These are phyloP conservation scores for Neocatenulostroma microsporum DNA, from an alignment of 2,329 filamentous ascomycete genomes.

Conservation along the genomic window DNA sequence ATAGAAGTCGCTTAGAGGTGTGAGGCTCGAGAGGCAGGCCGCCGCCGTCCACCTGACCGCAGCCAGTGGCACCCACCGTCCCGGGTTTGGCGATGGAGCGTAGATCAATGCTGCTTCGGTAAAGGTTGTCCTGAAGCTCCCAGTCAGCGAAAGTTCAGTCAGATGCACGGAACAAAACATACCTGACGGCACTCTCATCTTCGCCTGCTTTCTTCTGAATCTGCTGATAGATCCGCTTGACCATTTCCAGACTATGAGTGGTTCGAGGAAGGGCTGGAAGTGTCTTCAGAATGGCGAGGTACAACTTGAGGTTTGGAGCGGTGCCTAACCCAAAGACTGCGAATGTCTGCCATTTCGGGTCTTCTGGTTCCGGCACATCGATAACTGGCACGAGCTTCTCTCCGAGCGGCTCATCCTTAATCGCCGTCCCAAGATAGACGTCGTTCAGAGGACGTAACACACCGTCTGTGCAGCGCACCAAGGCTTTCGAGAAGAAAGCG, in stretches of 20 bases:
- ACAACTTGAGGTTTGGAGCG: not conserved
- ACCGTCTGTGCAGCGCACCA: not conserved
- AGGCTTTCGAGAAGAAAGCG: not conserved
- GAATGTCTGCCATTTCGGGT: not conserved
- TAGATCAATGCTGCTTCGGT: not conserved
- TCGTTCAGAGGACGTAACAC: not conserved
- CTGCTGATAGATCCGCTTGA: not conserved
- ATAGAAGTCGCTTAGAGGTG: not conserved
- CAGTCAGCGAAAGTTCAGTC: not conserved
- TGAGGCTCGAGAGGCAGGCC: not conserved
- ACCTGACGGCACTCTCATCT: not conserved
- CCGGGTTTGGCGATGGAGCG: not conserved
- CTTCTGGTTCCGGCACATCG: not conserved
- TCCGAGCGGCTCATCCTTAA: not conserved
- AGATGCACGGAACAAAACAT: too few species aligned
- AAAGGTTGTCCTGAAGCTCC: not conserved
- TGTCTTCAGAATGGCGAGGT: not conserved
- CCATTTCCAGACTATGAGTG: not conserved
- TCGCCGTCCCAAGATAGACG: not conserved
- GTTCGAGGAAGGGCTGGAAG: not conserved
- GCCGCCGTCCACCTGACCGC: not conserved
- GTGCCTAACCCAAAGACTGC: not conserved
- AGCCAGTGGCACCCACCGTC: not conserved
- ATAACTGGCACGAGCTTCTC: not conserved
- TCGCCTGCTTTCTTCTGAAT: not conserved